Percentiles rank a stretch among this genome's conserved stretches.
phyloP scores from a whole-genome alignment of 768 basidiomycete species.

The Boletus rubropictus region DNA sequence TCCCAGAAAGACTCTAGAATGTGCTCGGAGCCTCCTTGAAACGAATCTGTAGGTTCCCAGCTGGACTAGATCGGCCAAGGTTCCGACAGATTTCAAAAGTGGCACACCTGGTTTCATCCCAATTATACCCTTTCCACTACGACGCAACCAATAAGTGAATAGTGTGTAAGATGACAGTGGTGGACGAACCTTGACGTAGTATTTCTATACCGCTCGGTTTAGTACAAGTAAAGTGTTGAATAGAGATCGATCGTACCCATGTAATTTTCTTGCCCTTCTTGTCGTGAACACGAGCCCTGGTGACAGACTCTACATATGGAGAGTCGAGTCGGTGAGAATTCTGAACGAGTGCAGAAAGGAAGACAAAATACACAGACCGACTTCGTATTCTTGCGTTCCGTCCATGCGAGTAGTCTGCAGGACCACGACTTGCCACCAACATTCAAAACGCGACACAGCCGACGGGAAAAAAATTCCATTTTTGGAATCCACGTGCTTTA shows the following conservation, averaged over 20 bases:
- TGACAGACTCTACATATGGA: constrained; percentile 42
- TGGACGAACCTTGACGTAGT: constrained; percentile 49
- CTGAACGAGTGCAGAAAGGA: not conserved
- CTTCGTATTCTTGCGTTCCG: constrained; percentile 54
- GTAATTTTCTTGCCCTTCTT: constrained; percentile 41
- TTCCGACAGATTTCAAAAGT: not conserved
- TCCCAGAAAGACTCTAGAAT: constrained; percentile 39
- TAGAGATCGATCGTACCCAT: constrained; percentile 40
- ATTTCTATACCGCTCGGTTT: constrained; percentile 38
- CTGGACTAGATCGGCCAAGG: constrained; percentile 32
- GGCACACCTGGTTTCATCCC: constrained; percentile 55
- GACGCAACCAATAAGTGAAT: constrained; percentile 3
- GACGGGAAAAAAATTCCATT: constrained; percentile 18
- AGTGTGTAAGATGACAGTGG: not conserved
- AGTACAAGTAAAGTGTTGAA: constrained; percentile 5
- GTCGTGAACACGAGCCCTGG: constrained; percentile 45
- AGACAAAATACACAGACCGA: constrained; percentile 47
- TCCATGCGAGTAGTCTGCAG: constrained; percentile 27
- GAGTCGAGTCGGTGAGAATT: not conserved
- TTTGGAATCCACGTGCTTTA: too few relatives aligned
- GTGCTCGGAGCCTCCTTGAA: constrained; percentile 49
- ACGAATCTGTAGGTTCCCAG: constrained; percentile 65
- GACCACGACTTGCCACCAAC: not conserved
- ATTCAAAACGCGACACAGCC: not conserved
- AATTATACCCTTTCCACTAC: constrained; percentile 59